Conservation (phyloP, 2,329 filamentous ascomycete species). For the Fusarium miscanthi region DNA sequence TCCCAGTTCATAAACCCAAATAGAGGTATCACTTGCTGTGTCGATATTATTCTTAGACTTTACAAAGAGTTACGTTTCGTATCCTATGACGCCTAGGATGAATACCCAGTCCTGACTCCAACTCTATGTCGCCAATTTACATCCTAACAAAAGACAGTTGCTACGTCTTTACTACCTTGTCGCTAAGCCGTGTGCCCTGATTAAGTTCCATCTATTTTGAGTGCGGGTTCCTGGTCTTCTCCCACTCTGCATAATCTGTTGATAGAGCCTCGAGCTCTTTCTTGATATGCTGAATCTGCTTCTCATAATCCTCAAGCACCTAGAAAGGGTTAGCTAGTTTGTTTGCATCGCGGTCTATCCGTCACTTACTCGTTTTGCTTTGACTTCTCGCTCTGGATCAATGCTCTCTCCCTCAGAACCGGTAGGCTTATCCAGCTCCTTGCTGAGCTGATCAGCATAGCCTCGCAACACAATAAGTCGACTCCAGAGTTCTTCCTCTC, state of each 20-base stretch:
- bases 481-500: conserved; percentile 89
- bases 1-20: neutral
- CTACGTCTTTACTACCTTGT: neutral
- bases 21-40: conserved; percentile 11
- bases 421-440: conserved; percentile 77
- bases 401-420: conserved; percentile 66
- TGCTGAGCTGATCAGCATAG: conserved; percentile 76
- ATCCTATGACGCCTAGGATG: conserved; percentile 40
- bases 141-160: conserved; percentile 30
- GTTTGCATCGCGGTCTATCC: neutral
- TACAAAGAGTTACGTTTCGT: conserved; percentile 29
- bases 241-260: conserved; percentile 67
- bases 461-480: conserved; percentile 79
- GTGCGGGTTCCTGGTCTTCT: conserved; percentile 59
- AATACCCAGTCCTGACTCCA: conserved; percentile 37
- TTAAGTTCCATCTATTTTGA: conserved; percentile 46
- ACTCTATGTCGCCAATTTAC: conserved; percentile 36
- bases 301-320: conserved; percentile 85
- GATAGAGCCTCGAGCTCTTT: conserved; percentile 75
- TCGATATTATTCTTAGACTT: conserved; percentile 24
- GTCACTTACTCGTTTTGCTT: conserved; percentile 76
- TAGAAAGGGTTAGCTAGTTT: conserved; percentile 49
- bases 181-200: conserved; percentile 2
- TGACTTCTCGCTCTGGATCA: conserved; percentile 75
- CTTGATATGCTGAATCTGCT: conserved; percentile 80